Evolutionary conservation across 1,284 basidiomycete genomes (phyloP), one percentile per base, ranked within the genome.

Genomic region (Irpex lacteus): DNA sequence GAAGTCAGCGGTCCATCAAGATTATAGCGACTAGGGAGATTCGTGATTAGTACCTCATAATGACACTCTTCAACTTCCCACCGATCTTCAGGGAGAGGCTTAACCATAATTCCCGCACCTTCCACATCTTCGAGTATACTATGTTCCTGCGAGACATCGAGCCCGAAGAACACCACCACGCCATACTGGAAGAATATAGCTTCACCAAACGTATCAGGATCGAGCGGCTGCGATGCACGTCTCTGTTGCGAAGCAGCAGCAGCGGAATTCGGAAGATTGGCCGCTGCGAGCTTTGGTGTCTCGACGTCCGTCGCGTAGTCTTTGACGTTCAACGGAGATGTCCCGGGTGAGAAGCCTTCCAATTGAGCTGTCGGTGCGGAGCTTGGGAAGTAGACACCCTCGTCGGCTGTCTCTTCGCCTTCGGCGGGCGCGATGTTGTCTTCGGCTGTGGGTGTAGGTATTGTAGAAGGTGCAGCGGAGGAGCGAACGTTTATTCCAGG

Each of bases 51-150:
- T n/a, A 93, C 92, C 11, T 86, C 82, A 75, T 88, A 96, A 78
- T 96, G 94, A 70, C 91, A 96, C 72, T 95, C 91, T 73, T 97
- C 95, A 13, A 95, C 81, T 75, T 96, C 94, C 94, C 94, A 96
- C 65, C 91, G 85, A 11, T 84, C 84, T 71, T 94, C 88, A 1
- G 75, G 76, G 38, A 90, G 78, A 68, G 78, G 80, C 55, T 87
- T 78, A 67, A 80, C 83, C 81, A 92, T 81, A n/a, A 86, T 78
- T 18, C 88, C 82, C 0, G 91, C 93, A 40, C 80, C 82, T n/a
- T 87, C 83, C 32, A 94, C 80, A 73, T 97, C 95, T 63, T 95
- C 93, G 61, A 97, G 76, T 53, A 97, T 88, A 66, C 86, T 85
- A 63, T 81, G 82, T 76, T 95, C 94, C 71, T 96, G 88, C 3